These are phyloP conservation scores for Ananas comosus DNA, from an alignment of 176 grass and related monocot species.

Conservation along the genomic window DNA sequence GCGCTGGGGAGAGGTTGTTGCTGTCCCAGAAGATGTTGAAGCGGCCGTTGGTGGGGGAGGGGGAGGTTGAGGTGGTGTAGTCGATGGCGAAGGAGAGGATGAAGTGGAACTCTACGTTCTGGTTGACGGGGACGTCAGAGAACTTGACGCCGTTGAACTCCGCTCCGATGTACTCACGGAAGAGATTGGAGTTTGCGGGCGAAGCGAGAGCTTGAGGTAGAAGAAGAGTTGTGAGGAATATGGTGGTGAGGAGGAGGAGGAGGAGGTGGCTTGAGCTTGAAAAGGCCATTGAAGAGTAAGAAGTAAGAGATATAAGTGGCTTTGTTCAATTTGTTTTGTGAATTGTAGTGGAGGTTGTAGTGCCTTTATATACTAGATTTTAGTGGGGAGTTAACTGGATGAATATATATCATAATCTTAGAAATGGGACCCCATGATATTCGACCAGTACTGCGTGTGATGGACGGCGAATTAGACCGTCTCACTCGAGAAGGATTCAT, in stretches of 20 bases:
- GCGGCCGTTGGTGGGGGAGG: not conserved
- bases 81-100: constrained; percentile 5
- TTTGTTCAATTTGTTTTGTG: not conserved
- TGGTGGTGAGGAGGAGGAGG: not conserved
- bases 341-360: no score
- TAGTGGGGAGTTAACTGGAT: no score
- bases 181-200: not conserved
- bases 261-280: not conserved
- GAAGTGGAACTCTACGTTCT: not conserved
- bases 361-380: no score
- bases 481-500: no score
- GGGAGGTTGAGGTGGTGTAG: not conserved
- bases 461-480: no score
- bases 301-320: not conserved
- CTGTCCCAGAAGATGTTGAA: constrained; percentile 14
- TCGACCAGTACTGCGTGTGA: no score
- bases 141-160: constrained; percentile 4
- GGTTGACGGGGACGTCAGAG: not conserved
- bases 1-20: constrained; percentile 2
- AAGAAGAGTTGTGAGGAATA: not conserved
- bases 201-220: not conserved
- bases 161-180: constrained; percentile 10
- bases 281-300: not conserved
- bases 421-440: no score
- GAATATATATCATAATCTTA: no score